These are phyloP conservation scores for Zoysia japonica DNA, from an alignment of 176 grass and related monocot species.

Conservation along the genomic window DNA sequence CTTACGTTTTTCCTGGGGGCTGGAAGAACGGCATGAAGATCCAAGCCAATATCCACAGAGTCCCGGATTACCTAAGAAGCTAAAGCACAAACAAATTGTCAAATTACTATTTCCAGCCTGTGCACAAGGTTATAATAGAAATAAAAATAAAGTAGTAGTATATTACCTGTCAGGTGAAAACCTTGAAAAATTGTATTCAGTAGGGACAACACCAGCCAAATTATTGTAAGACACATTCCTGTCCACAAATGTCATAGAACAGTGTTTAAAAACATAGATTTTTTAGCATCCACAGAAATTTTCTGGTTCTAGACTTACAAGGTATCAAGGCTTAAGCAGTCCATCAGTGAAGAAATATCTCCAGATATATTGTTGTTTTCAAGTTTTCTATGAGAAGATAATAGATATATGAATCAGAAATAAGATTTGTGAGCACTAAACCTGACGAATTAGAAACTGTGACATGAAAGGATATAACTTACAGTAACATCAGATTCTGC, in stretches of 20 bases:
- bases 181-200: slow-evolving; percentile 83
- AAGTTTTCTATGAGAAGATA: slow-evolving; percentile 54
- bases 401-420: slow-evolving; percentile 14
- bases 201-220: slow-evolving; percentile 77
- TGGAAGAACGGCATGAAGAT: slow-evolving; percentile 58
- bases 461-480: slow-evolving; percentile 41
- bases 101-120: slow-evolving; percentile 11
- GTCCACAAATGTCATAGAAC: slow-evolving; percentile 18
- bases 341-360: slow-evolving; percentile 73
- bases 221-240: slow-evolving; percentile 96
- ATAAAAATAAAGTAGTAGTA: slow-evolving; percentile 26
- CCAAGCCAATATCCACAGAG: slow-evolving; percentile 95
- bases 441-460: neutral
- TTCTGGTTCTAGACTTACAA: slow-evolving; percentile 57
- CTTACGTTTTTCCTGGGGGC: slow-evolving; percentile 63
- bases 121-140: slow-evolving; percentile 10
- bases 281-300: neutral
- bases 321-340: slow-evolving; percentile 76
- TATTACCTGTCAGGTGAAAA: slow-evolving; percentile 81
- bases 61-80: slow-evolving; percentile 88
- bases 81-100: slow-evolving; percentile 31
- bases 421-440: neutral
- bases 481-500: slow-evolving; percentile 86
- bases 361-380: slow-evolving; percentile 90
- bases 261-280: slow-evolving; percentile 15